Conservation (phyloP, 768 basidiomycete species). For the Calocera viscosa region DNA sequence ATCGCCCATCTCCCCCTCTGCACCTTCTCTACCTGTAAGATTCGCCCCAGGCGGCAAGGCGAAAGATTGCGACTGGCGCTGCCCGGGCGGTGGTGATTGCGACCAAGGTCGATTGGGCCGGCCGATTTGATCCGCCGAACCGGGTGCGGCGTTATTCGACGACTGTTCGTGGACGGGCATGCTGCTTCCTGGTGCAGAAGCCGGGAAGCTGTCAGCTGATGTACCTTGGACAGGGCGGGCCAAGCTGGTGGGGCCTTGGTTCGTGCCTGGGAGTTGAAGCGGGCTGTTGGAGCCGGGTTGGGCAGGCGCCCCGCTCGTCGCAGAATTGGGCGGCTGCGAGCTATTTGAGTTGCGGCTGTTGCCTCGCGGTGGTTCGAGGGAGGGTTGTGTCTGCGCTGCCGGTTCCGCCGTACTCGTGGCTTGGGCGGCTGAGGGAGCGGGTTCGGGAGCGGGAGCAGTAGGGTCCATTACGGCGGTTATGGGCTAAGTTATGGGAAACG, state of each 20-base stretch:
- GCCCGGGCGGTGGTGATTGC: neutral
- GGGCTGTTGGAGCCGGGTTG: neutral
- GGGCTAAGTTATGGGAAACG: neutral
- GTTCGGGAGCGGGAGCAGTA: constrained; percentile 1
- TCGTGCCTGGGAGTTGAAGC: neutral
- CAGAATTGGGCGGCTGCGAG: neutral
- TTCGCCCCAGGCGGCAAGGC: neutral
- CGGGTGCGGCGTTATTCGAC: neutral
- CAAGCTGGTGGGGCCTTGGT: neutral
- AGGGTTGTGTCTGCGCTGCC: neutral
- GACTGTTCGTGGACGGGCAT: neutral
- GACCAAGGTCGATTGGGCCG: constrained; percentile 1
- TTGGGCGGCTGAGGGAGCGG: neutral
- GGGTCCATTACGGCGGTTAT: neutral
- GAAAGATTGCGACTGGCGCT: neutral
- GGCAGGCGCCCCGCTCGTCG: neutral
- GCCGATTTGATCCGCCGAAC: constrained; percentile 2
- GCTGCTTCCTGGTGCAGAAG: neutral
- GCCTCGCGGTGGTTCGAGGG: neutral
- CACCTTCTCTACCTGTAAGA: neutral
- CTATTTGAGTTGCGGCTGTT: neutral
- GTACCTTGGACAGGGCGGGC: neutral
- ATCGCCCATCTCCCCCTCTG: neutral
- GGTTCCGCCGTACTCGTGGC: constrained; percentile 3
- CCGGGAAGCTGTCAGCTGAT: neutral